A percentile compares a stretch with the other conserved stretches of the same genome.
Evolutionary conservation across 2,329 filamentous ascomycete genomes (phyloP).

Genomic region (Truncatella angustata): DNA sequence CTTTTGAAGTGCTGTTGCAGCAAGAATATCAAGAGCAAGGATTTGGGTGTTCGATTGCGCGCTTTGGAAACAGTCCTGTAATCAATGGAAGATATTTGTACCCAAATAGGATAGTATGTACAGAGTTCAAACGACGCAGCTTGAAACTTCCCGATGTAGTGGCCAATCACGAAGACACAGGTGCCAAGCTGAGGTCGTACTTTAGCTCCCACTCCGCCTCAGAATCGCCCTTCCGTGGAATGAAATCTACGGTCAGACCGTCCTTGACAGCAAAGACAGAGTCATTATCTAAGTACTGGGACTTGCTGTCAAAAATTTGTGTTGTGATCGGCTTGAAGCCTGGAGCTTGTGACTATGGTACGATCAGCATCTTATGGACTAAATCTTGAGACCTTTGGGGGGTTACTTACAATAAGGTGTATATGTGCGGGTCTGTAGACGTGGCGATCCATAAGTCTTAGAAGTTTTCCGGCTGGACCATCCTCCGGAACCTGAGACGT

Average conservation of each 20-base stretch:
- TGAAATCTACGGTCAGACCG: slow-evolving; percentile 33
- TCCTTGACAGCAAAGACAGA: slow-evolving; percentile 41
- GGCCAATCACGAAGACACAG: background rate
- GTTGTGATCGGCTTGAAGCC: slow-evolving; percentile 55
- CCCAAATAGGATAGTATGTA: too few relatives aligned
- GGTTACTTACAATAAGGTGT: slow-evolving; percentile 30
- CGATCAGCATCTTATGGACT: too few relatives aligned
- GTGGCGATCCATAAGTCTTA: slow-evolving; percentile 33
- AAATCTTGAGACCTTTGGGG: background rate
- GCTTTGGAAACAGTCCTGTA: too few relatives aligned
- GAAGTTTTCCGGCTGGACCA: slow-evolving; percentile 29
- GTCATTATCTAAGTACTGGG: slow-evolving; percentile 53
- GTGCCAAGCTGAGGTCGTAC: slow-evolving; percentile 27
- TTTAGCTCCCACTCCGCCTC: slow-evolving; percentile 30
- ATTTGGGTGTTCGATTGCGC: slow-evolving; percentile 19
- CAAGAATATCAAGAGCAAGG: slow-evolving; percentile 26
- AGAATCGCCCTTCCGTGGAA: slow-evolving; percentile 23
- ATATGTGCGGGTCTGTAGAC: slow-evolving; percentile 37
- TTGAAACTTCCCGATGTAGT: too few relatives aligned
- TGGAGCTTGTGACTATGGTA: slow-evolving; percentile 33
- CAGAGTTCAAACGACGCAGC: too few relatives aligned
- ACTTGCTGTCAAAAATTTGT: slow-evolving; percentile 63
- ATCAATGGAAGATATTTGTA: too few relatives aligned
- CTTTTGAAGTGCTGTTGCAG: slow-evolving; percentile 20
- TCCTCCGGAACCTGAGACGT: background rate